A percentile compares a stretch with the other conserved stretches of the same genome.
Conservation (phyloP, 1,139 yeast genomes). For the Sugiyamaella pinicola region DNA sequence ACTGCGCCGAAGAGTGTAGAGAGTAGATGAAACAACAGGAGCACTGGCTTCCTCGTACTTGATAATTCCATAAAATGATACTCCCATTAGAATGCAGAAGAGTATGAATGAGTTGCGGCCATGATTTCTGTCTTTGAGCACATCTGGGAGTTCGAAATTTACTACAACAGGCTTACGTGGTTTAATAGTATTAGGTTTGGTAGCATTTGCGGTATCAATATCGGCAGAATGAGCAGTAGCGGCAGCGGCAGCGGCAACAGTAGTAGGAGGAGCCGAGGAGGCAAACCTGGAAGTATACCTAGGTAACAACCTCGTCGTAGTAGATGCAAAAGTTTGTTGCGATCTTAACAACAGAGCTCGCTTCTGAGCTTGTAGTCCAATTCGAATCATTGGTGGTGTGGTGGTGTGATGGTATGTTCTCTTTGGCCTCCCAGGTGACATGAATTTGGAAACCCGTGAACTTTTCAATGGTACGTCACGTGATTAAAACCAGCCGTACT, state of each 20-base stretch:
- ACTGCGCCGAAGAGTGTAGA: slow-evolving; percentile 82
- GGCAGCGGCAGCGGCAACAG: background rate
- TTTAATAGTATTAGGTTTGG: background rate
- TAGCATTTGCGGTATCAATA: slow-evolving; percentile 8
- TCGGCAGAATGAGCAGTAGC: too few species aligned
- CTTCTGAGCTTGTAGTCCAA: slow-evolving; percentile 3
- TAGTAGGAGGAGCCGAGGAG: slow-evolving; percentile 1
- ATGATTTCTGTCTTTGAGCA: slow-evolving; percentile 56
- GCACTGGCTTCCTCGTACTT: slow-evolving; percentile 90
- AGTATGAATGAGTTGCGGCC: slow-evolving; percentile 58
- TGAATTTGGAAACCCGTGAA: background rate
- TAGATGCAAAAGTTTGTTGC: background rate
- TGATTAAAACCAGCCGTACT: slow-evolving; percentile 12
- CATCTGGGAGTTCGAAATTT: slow-evolving; percentile 55
- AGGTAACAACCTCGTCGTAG: background rate
- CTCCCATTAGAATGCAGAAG: slow-evolving; percentile 65
- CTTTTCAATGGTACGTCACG: slow-evolving; percentile 3
- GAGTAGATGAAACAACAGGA: slow-evolving; percentile 83
- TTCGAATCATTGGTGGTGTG: slow-evolving; percentile 12
- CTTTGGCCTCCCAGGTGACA: background rate
- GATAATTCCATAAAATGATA: slow-evolving; percentile 70
- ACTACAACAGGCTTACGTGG: slow-evolving; percentile 36
- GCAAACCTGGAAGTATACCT: background rate
- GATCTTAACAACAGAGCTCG: background rate
- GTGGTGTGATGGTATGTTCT: too few species aligned